These are phyloP conservation scores for Antitrichia curtipendula DNA, from an alignment of 225 moss, liverwort and hornwort species.

Conservation along the genomic window DNA sequence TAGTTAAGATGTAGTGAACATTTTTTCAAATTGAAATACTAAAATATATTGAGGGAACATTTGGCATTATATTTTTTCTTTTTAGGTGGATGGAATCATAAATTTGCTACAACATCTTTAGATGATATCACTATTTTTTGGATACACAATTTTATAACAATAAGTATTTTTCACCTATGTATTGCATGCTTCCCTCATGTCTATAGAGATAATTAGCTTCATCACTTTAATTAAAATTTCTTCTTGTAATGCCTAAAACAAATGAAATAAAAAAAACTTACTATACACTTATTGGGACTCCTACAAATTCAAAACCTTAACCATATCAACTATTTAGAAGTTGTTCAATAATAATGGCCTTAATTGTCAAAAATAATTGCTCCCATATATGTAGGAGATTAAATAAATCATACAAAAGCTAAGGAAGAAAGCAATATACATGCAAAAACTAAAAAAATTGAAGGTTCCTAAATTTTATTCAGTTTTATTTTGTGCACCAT, in stretches of 20 bases:
- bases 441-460: too few relatives aligned
- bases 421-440: not conserved
- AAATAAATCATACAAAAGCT: not conserved
- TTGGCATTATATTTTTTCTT: not conserved
- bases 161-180: not conserved
- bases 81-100: not conserved
- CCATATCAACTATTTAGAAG: not conserved
- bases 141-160: not conserved
- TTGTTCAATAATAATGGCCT: too few relatives aligned
- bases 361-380: not conserved
- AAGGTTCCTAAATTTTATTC: too few relatives aligned
- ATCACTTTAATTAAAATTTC: not conserved
- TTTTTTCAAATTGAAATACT: not conserved
- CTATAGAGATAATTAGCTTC: not conserved
- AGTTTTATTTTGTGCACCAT: too few relatives aligned
- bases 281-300: accelerated
- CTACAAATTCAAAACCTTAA: not conserved
- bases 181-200: not conserved
- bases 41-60: accelerated
- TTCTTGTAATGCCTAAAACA: not conserved
- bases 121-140: not conserved
- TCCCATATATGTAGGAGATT: accelerated
- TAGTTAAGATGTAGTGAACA: accelerated
- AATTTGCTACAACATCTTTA: accelerated
- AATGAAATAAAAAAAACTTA: not conserved